Conservation (phyloP, 805 yeast genomes). For the Maudiozyma saulgeensis region DNA sequence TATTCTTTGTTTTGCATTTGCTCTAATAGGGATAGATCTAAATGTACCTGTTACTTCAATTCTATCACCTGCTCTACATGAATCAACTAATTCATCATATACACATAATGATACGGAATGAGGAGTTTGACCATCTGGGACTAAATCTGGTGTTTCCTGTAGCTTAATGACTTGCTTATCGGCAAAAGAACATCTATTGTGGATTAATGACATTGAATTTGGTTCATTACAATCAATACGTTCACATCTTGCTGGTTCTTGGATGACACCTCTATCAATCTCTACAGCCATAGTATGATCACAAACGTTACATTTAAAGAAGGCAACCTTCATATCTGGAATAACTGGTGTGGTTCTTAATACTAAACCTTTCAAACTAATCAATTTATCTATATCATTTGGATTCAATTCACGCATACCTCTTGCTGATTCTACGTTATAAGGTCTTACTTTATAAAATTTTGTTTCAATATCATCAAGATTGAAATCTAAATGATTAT, state of each 20-base stretch:
- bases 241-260: constrained; percentile 92
- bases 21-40: constrained; percentile 84
- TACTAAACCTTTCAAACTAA: constrained; percentile 83
- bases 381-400: constrained; percentile 86
- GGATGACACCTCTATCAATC: constrained; percentile 87
- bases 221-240: constrained; percentile 71
- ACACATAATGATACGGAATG: constrained; percentile 90
- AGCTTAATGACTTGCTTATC: constrained; percentile 90
- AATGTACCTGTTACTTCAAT: constrained; percentile 93
- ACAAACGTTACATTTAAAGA: constrained; percentile 90
- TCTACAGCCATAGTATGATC: constrained; percentile 87
- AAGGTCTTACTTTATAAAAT: constrained; percentile 84
- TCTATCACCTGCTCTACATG: constrained; percentile 93
- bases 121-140: constrained; percentile 98
- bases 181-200: constrained; percentile 85
- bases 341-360: constrained; percentile 82
- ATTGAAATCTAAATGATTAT: constrained; percentile 40
- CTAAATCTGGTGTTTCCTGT: constrained; percentile 92
- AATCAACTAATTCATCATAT: constrained; percentile 91
- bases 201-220: constrained; percentile 83
- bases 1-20: constrained; percentile 76
- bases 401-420: constrained; percentile 95
- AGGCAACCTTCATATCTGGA: constrained; percentile 97
- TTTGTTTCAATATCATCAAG: constrained; percentile 66
- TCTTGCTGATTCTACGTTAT: constrained; percentile 56